Conservation (phyloP, 2,329 filamentous ascomycete genomes). For the Stagonosporopsis cucurbitacearum region DNA sequence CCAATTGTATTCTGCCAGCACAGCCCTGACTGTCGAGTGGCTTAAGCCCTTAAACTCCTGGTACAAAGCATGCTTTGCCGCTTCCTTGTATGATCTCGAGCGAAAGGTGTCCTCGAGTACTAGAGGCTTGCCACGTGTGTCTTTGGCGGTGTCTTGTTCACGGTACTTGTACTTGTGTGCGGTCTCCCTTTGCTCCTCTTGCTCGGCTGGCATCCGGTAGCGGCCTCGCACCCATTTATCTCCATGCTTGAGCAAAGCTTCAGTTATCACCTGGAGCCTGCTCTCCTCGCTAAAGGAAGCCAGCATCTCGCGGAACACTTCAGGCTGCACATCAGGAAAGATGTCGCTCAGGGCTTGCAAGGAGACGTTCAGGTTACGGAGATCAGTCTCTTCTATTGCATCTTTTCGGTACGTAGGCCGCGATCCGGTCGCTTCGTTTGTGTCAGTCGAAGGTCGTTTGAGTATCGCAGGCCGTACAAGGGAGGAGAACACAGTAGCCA, state of each 20-base stretch:
- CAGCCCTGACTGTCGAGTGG: conserved; percentile 75
- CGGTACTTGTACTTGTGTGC: conserved; percentile 45
- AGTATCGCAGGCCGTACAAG: conserved; percentile 38
- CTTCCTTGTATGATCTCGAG: conserved; percentile 69
- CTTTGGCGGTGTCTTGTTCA: conserved; percentile 37
- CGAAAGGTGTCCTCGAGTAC: conserved; percentile 71
- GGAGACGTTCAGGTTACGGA: conserved; percentile 72
- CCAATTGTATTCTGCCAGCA: conserved; percentile 81
- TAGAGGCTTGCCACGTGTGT: conserved; percentile 51
- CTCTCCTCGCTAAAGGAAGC: conserved; percentile 77
- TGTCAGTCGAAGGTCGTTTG: conserved; percentile 22
- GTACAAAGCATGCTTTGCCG: conserved; percentile 71
- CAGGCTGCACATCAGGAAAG: conserved; percentile 81
- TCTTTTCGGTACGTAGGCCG: conserved; percentile 13
- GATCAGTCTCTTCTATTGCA: conserved; percentile 62
- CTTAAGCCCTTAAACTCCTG: conserved; percentile 79
- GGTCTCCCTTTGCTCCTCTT: conserved; percentile 45
- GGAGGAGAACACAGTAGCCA: conserved; percentile 48
- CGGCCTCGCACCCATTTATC: conserved; percentile 74
- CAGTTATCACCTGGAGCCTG: conserved; percentile 76
- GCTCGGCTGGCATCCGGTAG: conserved; percentile 50
- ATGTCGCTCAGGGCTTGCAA: conserved; percentile 72
- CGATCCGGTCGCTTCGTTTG: conserved; percentile 14
- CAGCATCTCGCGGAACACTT: conserved; percentile 84
- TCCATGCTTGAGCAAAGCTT: conserved; percentile 75